phyloP scores from a whole-genome alignment of 345 rosid species.

The Orychophragmus violaceus region DNA sequence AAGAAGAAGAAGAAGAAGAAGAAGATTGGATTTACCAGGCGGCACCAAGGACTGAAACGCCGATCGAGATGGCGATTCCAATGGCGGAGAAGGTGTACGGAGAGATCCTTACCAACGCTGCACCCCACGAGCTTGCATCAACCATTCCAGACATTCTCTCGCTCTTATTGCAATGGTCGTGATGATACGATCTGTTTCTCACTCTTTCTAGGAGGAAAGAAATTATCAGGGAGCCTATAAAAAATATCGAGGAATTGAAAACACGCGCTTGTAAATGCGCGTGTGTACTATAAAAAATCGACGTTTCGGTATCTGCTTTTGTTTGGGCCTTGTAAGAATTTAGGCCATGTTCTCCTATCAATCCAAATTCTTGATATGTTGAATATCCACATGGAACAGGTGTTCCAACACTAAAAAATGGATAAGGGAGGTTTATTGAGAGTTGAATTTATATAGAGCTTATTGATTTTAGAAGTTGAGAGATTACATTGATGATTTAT shows the following conservation, averaged over 20 bases:
- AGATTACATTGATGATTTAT: too few relatives aligned
- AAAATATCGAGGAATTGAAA: background rate
- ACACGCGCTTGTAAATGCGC: background rate
- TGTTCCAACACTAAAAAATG: too few relatives aligned
- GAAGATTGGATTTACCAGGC: constrained; percentile 60
- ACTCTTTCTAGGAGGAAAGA: background rate
- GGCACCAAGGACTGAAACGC: constrained; percentile 98
- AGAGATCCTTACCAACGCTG: constrained; percentile 72
- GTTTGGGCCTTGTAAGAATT: background rate
- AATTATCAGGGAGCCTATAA: constrained; percentile 19
- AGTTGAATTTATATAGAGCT: too few relatives aligned
- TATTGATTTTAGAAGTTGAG: too few relatives aligned
- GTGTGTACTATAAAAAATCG: background rate
- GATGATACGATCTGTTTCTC: constrained; percentile 18
- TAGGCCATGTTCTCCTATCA: background rate
- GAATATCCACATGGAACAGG: too few relatives aligned
- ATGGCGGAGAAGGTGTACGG: constrained; percentile 93
- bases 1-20: background rate
- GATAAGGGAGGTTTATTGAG: too few relatives aligned
- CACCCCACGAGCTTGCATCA: constrained; percentile 69
- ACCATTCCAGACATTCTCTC: constrained; percentile 34
- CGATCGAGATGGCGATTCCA: constrained; percentile 92
- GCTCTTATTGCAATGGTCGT: background rate
- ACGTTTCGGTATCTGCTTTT: background rate
- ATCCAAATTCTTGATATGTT: background rate